Evolutionary conservation across 129 eudicot genomes (phyloP), one percentile per base, ranked within the genome.

Genomic region (Flaveria trinervia): DNA sequence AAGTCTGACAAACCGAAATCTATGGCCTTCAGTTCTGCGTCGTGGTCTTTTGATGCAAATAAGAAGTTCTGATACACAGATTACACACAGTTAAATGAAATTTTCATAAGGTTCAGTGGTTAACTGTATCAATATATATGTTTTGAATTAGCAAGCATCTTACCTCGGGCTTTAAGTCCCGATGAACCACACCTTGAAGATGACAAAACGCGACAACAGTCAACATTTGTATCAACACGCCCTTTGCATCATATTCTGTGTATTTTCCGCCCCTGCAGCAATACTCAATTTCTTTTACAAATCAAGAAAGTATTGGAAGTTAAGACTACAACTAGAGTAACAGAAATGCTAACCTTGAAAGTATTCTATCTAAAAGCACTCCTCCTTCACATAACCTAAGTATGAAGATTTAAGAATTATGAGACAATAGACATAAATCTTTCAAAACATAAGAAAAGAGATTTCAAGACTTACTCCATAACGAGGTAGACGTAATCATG

Each of bases 181-280:
- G 80, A n/a, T 80, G 84, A 80, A 80, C 84, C 65, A 80, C 84
- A 4, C 84, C 84, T 80, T 80, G 84, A 22, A 80, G 84, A 57
- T 80, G 84, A 56, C 84, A 80, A 80, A 80, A 80, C 14, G 80
- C 73, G 20, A 80, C 80, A 11, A 74, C 84, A 1, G 75, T 80
- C 64, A 80, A 57, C 75, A 80, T 80, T 57, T 80, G 84, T 80
- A 68, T 74, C 70, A 80, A 74, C 13, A 80, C 39, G 30, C 70
- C 52, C 75, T 68, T 80, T n/a, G 84, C 84, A 67, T 80, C 84
- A 26, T 74, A 79, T 48, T 80, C 84, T 0, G 80, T 7, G 45
- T 54, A 80, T 56, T 80, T 80, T 49, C 84, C 84, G 26, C 84
- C 84, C 80, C 84, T 80, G 23, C 3, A 28, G 41, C 28, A 12